Evolutionary conservation across 2,329 filamentous ascomycete genomes (phyloP), one percentile per base, ranked within the genome.

Genomic region (Chaetomium strumarium): DNA sequence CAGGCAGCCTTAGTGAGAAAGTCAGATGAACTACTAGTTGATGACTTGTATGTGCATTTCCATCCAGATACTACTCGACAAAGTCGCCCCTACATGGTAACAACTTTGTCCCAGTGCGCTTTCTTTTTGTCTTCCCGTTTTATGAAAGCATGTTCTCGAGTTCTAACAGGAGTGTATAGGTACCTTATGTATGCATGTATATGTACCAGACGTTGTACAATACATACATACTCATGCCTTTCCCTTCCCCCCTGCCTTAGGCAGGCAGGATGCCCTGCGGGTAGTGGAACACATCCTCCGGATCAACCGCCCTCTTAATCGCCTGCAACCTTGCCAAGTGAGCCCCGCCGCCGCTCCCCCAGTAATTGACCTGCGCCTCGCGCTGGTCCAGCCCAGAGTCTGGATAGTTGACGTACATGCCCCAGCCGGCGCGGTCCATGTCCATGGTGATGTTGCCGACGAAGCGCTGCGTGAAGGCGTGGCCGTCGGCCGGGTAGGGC

Each of bases 371-470:
- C 49, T 68, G 66, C 0, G 70, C 70, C 5, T 64, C 63, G 13
- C 58, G 52, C 14, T 66, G 66, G 3, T 62, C 60, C 46, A 73
- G 37, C 43, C 66, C 58, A 1, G 69, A 66, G 43, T 74, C 70
- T 14, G 68, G 61, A 39, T 74, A 74, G 52, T 73, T 74, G 38
- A 72, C 64, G 51, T 74, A 74, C 66, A 68, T 68, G 10, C 70
- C 70, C 64, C 67, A 72, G 13, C 64, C 59, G 29, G 43, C 50
- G n/a, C 44, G 30, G 12, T 62, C 52, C 7, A 68, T 61, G 9
- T 62, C 56, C 0, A 52, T 55, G 1, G 68, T 70, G 12, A 70
- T 58, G 53, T 64, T 70, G 43, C 58, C 52, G 13, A 66, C 60
- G 51, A 73, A 72, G 20, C 62, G 59, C 40, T 67, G 58, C 20